A percentile compares a stretch with the other conserved stretches of the same genome.
phyloP scores from a whole-genome alignment of 2,329 filamentous ascomycete species.

The Scortechinia acanthostroma region DNA sequence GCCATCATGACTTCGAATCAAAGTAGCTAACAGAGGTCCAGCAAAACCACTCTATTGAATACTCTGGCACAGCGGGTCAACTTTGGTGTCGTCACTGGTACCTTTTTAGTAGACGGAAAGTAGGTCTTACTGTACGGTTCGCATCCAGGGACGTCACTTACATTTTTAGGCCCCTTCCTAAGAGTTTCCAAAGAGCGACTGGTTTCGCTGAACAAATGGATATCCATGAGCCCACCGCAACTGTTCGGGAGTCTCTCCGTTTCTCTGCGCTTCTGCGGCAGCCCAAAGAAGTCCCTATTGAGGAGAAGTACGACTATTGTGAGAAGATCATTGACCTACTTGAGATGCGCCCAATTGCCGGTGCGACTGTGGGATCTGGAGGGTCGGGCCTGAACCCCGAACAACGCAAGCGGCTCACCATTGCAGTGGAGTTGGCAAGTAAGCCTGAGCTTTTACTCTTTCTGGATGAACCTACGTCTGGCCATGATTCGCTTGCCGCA shows the following conservation, averaged over 20 bases:
- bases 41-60: constrained; percentile 71
- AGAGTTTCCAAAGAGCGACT: constrained; percentile 73
- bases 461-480: constrained; percentile 54
- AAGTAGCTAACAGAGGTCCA: too few relatives aligned
- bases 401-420: constrained; percentile 46
- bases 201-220: constrained; percentile 64
- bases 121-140: not conserved
- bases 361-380: constrained; percentile 51
- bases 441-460: constrained; percentile 57
- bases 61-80: constrained; percentile 69
- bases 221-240: constrained; percentile 59
- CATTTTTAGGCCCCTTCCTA: constrained; percentile 47
- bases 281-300: constrained; percentile 39
- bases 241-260: constrained; percentile 57
- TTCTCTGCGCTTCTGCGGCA: constrained; percentile 63
- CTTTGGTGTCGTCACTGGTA: constrained; percentile 69
- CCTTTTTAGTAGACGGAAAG: constrained; percentile 70
- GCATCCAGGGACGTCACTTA: not conserved
- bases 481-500: constrained; percentile 47
- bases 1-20: constrained; percentile 53
- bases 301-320: constrained; percentile 63
- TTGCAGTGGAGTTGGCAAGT: constrained; percentile 44
- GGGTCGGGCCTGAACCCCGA: constrained; percentile 55
- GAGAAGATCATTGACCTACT: constrained; percentile 64
- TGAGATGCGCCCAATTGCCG: constrained; percentile 62